Conservation (phyloP, 2,329 filamentous ascomycete genomes). For the Anthostomella pinea region DNA sequence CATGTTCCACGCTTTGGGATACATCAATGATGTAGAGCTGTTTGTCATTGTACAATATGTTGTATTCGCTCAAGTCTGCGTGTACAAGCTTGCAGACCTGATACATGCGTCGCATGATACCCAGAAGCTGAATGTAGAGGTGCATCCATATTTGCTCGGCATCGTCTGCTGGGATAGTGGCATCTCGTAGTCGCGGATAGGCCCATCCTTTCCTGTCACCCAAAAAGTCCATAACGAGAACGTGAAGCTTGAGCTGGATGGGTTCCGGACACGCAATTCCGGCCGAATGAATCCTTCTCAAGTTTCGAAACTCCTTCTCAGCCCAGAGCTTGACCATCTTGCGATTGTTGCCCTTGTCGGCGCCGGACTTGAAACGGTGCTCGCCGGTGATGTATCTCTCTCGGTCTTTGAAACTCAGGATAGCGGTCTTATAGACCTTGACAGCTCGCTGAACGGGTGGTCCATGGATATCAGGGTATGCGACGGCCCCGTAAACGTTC, state of each 20-base stretch:
- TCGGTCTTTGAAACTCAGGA: slow-evolving; percentile 95
- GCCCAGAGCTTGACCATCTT: slow-evolving; percentile 99
- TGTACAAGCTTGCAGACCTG: slow-evolving; percentile 90
- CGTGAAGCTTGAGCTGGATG: slow-evolving; percentile 84
- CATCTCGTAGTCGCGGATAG: slow-evolving; percentile 84
- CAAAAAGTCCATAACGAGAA: slow-evolving; percentile 91
- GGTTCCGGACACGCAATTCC: slow-evolving; percentile 91
- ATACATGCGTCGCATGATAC: slow-evolving; percentile 90
- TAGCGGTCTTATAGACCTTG: slow-evolving; percentile 99
- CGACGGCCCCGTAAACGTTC: slow-evolving; percentile 91
- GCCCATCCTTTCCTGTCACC: slow-evolving; percentile 84
- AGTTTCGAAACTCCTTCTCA: slow-evolving; percentile 95
- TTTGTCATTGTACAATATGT: slow-evolving; percentile 82
- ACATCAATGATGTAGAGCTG: slow-evolving; percentile 94
- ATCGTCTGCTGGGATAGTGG: slow-evolving; percentile 67
- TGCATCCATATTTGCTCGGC: slow-evolving; percentile 69
- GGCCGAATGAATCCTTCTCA: slow-evolving; percentile 77
- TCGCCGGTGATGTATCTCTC: slow-evolving; percentile 95
- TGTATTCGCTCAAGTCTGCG: slow-evolving; percentile 97
- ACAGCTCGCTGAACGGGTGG: slow-evolving; percentile 74
- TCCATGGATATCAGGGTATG: slow-evolving; percentile 52
- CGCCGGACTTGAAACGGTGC: slow-evolving; percentile 84
- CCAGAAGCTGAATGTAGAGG: slow-evolving; percentile 79
- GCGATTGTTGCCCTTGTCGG: slow-evolving; percentile 90
- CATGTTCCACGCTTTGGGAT: slow-evolving; percentile 94